Base-by-base conservation (phyloP, 2,329 filamentous ascomycete genomes). In the Zopfia rhizophila region DNA sequence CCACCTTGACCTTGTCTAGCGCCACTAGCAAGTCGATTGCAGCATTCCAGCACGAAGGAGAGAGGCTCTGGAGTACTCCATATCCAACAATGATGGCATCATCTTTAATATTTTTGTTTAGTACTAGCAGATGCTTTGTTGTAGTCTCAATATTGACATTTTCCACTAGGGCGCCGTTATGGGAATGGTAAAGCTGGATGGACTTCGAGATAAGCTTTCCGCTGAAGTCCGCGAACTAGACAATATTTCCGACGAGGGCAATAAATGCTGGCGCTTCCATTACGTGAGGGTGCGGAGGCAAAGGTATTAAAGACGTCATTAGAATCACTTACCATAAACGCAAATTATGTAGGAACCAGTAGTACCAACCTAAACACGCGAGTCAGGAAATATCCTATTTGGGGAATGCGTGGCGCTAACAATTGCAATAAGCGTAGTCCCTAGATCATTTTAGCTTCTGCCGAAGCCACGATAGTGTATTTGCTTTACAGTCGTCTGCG, bases 1-100 rank as follows among this genome's bases (percentile, higher is more conserved):
- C 24, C 5, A 45, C 41, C 16, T 49, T 49, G n/a, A 49, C 10
- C 32, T 33, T 45, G 14, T 45, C 18, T 18, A 49, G 19, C 3
- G 21, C 46, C 5, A 10, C 22, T 17, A 40, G 29, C 14, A 49
- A 19, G 21, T 45, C 19, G 4, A 16, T 6, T 7, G 38, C 30
- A 24, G 35, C 37, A 11, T n/a, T 6, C 3, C 13, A 27, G 17
- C 28, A 17, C 7, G 25, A 5, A 8, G 31, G 8, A 21, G 23
- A 46, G 6, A 46, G 21, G 11, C 11, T 10, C 17, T 39, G 19
- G 7, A 40, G 27, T 6, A 22, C 16, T 6, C 7, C n/a, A 28
- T 40, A 17, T 7, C 14, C 25, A 3, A 8, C 16, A 22, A 16
- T 13, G 5, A 22, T 33, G n/a, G 35, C 27, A 19, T 24, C 11